Evolutionary conservation across 331 rosid species (phyloP), one percentile per base, ranked within the genome.

Genomic region (Cucumis variabilis): DNA sequence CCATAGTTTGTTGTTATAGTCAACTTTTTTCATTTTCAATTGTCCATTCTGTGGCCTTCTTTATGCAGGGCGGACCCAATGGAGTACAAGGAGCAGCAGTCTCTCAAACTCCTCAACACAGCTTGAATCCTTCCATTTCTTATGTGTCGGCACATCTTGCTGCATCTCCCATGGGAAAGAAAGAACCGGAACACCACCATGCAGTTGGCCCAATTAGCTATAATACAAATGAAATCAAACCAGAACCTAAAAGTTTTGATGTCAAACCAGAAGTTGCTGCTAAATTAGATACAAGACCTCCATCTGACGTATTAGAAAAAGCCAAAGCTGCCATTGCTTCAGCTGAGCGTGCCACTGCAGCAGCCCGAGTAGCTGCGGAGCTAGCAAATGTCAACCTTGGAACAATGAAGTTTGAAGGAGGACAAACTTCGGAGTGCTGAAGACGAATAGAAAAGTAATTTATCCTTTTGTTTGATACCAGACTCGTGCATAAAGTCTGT

Each of bases 241-340:
- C 93, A 73, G 90, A 91, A 41, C 86, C 84, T 86, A 91, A 84
- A 88, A 79, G 77, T 86, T 87, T 87, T 72, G 81, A 87, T 74
- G 76, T 65, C 44, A 51, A 24, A 46, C 89, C 91, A 46, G 72
- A 60, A 50, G 80, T 55, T 33, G 90, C 91, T 77, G 81, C 77
- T 67, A 90, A 88, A 87, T 91, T 75, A 85, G 96, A 90, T 92
- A 86, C 89, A 27, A 89, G 88, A 86, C 84, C 88, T 30, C 87
- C 98, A 46, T 85, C 92, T 19, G 96, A 94, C 86, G 89, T 93
- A 87, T 84, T 97, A 69, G 96, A 93, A 88, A 95, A 92, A 93
- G 99, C 99, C 66, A 94, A 92, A 74, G 94, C 92, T 25, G 98
- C 99, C 88, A 94, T 97, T 87, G 96, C 98, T 60, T 91, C 92